Evolutionary conservation across 192 early-diverging fungal genomes (phyloP).

Genomic region (Coemansia sp.): DNA sequence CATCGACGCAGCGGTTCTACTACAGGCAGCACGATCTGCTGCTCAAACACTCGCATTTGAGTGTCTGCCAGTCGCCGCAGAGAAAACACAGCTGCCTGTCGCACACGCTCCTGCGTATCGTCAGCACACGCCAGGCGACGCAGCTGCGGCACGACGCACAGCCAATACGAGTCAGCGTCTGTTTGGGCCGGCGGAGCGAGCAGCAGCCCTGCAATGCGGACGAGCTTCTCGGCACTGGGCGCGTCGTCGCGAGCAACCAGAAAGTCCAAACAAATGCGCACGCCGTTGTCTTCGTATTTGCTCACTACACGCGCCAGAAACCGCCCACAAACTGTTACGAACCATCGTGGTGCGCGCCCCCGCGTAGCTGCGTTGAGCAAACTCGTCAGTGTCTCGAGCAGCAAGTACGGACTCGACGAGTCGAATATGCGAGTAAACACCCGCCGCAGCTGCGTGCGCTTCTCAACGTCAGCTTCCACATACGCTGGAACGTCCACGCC

Average conservation of each 20-base stretch:
- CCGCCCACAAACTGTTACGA: constrained; percentile 62
- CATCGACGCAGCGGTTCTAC: constrained; percentile 40
- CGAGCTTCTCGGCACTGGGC: constrained; percentile 25
- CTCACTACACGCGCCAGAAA: constrained; percentile 70
- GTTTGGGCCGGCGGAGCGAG: constrained; percentile 28
- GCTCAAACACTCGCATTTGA: constrained; percentile 12
- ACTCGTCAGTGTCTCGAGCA: constrained; percentile 66
- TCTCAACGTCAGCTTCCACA: constrained; percentile 35
- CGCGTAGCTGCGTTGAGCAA: constrained; percentile 60
- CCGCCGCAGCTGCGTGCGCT: constrained; percentile 23
- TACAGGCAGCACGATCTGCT: constrained; percentile 53
- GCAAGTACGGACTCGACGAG: constrained; percentile 54
- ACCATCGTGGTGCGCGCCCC: constrained; percentile 59
- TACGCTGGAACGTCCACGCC: constrained; percentile 24
- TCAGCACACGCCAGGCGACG: neutral
- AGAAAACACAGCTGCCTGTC: constrained; percentile 23
- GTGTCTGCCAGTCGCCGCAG: constrained; percentile 22
- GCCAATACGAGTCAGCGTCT: constrained; percentile 7
- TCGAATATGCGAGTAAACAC: constrained; percentile 43
- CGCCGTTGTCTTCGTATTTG: constrained; percentile 57
- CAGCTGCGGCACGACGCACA: constrained; percentile 27
- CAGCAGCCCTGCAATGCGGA: constrained; percentile 31
- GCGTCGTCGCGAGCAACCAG: constrained; percentile 59
- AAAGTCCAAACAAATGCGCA: constrained; percentile 65
- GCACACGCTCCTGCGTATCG: constrained; percentile 5